Percentiles rank a stretch among this genome's conserved stretches.
These are phyloP conservation scores for Cercospora brassicicola DNA, from an alignment of 2,329 filamentous ascomycete species.

Conservation along the genomic window DNA sequence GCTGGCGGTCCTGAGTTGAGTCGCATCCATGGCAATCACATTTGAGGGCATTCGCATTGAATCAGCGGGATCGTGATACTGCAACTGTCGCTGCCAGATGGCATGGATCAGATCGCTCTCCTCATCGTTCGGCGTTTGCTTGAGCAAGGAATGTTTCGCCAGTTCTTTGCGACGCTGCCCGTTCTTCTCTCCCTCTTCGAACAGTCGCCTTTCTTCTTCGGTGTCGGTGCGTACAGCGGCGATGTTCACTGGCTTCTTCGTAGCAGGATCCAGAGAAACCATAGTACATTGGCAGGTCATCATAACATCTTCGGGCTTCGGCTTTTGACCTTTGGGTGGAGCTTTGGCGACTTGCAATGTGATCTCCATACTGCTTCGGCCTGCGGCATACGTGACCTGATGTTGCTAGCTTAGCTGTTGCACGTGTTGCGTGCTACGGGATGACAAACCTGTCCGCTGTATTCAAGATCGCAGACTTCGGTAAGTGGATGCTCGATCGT, in stretches of 20 bases:
- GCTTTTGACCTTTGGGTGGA: slow-evolving; percentile 57
- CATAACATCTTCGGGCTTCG: slow-evolving; percentile 61
- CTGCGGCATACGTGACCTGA: slow-evolving; percentile 67
- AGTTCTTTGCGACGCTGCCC: slow-evolving; percentile 66
- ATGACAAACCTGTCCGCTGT: slow-evolving; percentile 55
- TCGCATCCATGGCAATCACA: slow-evolving; percentile 62
- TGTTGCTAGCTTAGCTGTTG: background rate
- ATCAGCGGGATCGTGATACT: slow-evolving; percentile 63
- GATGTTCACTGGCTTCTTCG: slow-evolving; percentile 65
- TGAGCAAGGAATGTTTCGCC: slow-evolving; percentile 60
- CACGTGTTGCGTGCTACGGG: background rate
- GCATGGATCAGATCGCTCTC: slow-evolving; percentile 71
- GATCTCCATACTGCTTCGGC: slow-evolving; percentile 71
- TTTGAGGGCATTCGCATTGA: slow-evolving; percentile 57
- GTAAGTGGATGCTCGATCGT: slow-evolving; percentile 69
- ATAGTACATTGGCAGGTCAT: slow-evolving; percentile 76
- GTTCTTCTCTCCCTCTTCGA: slow-evolving; percentile 63
- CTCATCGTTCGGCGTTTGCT: slow-evolving; percentile 67
- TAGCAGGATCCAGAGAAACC: slow-evolving; percentile 69
- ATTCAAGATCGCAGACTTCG: slow-evolving; percentile 75
- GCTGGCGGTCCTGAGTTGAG: slow-evolving; percentile 63
- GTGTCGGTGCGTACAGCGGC: slow-evolving; percentile 63
- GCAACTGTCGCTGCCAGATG: slow-evolving; percentile 69
- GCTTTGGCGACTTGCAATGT: slow-evolving; percentile 72
- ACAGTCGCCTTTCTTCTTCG: slow-evolving; percentile 64